These are phyloP conservation scores for Amphicarpaea edgeworthii DNA, from an alignment of 306 rosid genomes.

Conservation along the genomic window DNA sequence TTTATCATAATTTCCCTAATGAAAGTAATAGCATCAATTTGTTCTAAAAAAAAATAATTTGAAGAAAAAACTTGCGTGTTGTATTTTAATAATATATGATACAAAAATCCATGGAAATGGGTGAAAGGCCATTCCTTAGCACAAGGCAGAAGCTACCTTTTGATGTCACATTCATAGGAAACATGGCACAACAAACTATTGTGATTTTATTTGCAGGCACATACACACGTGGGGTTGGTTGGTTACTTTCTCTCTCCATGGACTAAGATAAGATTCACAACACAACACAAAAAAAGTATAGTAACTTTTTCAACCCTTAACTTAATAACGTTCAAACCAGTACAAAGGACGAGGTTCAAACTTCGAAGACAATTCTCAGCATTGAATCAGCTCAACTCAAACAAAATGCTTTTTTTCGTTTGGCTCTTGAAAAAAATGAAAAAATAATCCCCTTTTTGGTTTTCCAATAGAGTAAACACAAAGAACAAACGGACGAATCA, in stretches of 20 bases:
- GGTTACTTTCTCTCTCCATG: constrained; percentile 6
- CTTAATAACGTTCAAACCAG: constrained; percentile 47
- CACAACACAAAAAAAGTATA: neutral
- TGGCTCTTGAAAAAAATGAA: neutral
- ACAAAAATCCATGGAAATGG: constrained; percentile 15
- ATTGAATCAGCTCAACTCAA: constrained; percentile 33
- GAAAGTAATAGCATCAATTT: neutral
- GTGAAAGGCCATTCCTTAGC: constrained; percentile 12
- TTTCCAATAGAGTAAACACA: constrained; percentile 47
- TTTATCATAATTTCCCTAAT: neutral
- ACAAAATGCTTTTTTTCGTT: neutral
- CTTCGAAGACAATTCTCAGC: constrained; percentile 45
- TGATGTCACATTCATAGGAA: constrained; percentile 43
- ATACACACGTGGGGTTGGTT: constrained; percentile 54
- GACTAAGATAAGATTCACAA: neutral
- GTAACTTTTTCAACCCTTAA: neutral
- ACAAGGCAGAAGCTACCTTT: constrained; percentile 41
- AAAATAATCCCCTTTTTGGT: constrained; percentile 24
- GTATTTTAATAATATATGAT: neutral
- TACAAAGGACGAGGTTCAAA: constrained; percentile 50
- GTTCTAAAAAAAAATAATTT: neutral
- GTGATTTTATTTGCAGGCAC: constrained; percentile 43
- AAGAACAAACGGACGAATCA: constrained; percentile 55
- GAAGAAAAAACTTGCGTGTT: neutral
- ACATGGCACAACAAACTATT: constrained; percentile 37